Base-by-base conservation (phyloP, 2,329 filamentous ascomycete species). In the Fusarium subglutinans region DNA sequence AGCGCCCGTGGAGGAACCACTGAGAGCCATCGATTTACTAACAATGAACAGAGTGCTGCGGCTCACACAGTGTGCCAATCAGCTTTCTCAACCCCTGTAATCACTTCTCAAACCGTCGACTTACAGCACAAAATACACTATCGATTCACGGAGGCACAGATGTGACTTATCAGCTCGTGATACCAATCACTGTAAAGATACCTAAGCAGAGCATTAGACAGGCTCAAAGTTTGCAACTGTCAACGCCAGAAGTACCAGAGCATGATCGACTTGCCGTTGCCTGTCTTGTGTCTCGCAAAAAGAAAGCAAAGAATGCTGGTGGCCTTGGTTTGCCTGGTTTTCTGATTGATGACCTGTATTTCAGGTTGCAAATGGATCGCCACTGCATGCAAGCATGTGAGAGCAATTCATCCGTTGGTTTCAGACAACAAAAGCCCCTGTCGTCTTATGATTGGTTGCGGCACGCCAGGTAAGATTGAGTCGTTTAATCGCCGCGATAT, bases 381-480 rank as follows among this genome's bases (percentile, higher is more conserved):
- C 69, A 70, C 64, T 75, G 50, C 58, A 58, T 64, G 62, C 51
- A 54, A 69, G 59, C 69, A 63, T 66, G 70, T 70, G 69, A 73
- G 65, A 63, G 61, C 41, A 40, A 26, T 37, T 12, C 38, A 44
- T 56, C 66, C 56, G 47, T 70, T 66, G 41, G 71, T 69, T 74
- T 74, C 63, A 74, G 59, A 55, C 28, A 45, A 59, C 59, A 53
- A 58, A 41, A 37, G 33, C 59, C 60, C 53, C 26, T 55, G 51
- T 41, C 56, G n/a, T 28, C 17, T 37, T 60, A 55, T 57, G 48
- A 75, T 75, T 74, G 72, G 72, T 28, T 41, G 59, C 44, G 41
- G 55, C 53, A 53, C 62, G 22, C 60, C 60, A 66, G 47, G 68
- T 68, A 65, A 24, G 65, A 64, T 64, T 44, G 58, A 41, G 40